Evolutionary conservation across 2,329 filamentous ascomycete species (phyloP).

Genomic region (Plectosphaerella cucumerina): DNA sequence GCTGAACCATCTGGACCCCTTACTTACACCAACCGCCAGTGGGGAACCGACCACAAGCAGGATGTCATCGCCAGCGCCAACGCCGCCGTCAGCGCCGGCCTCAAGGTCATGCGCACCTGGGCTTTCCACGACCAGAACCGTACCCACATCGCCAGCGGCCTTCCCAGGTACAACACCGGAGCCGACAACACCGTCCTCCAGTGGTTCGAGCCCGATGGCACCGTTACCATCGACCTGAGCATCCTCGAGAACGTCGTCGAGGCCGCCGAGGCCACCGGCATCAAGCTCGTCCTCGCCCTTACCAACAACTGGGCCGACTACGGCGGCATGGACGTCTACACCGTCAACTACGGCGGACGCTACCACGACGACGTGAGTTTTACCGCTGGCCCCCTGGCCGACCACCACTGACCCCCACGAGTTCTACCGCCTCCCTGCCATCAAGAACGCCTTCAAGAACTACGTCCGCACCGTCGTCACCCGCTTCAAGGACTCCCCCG

Average conservation of each 20-base stretch:
- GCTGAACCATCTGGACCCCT: background rate
- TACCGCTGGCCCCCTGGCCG: background rate
- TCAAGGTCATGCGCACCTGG: constrained; percentile 53
- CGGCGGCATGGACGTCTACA: constrained; percentile 51
- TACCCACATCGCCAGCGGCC: constrained; percentile 37
- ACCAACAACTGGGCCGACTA: constrained; percentile 54
- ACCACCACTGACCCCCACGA: constrained; percentile 12
- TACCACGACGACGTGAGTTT: constrained; percentile 41
- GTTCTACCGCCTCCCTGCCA: constrained; percentile 45
- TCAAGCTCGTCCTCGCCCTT: constrained; percentile 46
- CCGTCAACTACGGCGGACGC: constrained; percentile 40
- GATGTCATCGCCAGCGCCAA: constrained; percentile 41
- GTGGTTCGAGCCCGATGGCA: constrained; percentile 38
- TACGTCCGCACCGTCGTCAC: constrained; percentile 58
- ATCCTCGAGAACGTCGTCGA: constrained; percentile 46
- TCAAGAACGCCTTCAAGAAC: constrained; percentile 48
- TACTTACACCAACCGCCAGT: background rate
- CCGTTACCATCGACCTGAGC: constrained; percentile 33
- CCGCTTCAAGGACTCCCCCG: constrained; percentile 52
- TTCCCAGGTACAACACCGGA: constrained; percentile 48
- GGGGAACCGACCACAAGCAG: constrained; percentile 32
- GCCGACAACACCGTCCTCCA: constrained; percentile 42
- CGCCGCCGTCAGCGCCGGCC: constrained; percentile 41
- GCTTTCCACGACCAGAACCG: constrained; percentile 54
- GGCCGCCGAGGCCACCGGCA: constrained; percentile 39